Conservation (phyloP, 1,284 basidiomycete species). For the Puccinia hordei region DNA sequence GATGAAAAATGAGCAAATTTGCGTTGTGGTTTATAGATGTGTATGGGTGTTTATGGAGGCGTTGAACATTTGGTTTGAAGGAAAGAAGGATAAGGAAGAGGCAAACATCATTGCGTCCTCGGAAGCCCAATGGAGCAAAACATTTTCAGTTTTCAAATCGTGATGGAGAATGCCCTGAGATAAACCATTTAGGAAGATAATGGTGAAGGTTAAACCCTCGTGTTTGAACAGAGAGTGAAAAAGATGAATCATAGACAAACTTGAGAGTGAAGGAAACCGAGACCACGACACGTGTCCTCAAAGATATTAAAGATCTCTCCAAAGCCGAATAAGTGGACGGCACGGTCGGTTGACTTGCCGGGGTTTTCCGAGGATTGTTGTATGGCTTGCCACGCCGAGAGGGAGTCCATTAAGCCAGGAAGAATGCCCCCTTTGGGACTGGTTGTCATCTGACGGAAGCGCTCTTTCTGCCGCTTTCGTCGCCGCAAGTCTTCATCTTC, state of each 20-base stretch:
- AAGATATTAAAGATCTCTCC: constrained; percentile 57
- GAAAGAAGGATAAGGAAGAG: neutral
- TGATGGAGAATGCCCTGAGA: constrained; percentile 73
- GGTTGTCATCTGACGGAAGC: constrained; percentile 16
- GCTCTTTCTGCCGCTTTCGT: constrained; percentile 13
- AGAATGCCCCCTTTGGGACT: neutral
- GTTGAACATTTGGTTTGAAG: neutral
- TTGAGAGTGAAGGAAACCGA: constrained; percentile 57
- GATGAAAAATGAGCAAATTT: constrained; percentile 32
- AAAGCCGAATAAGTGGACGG: constrained; percentile 56
- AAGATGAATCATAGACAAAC: constrained; percentile 49
- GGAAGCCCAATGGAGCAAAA: constrained; percentile 80
- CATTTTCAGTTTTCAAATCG: constrained; percentile 89
- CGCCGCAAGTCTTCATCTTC: neutral
- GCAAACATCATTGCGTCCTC: constrained; percentile 75
- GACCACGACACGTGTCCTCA: constrained; percentile 56
- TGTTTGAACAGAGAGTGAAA: neutral
- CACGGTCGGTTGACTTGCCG: constrained; percentile 39
- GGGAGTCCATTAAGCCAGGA: neutral
- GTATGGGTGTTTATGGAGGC: too few relatives aligned
- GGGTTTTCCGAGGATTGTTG: neutral
- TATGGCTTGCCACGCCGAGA: neutral
- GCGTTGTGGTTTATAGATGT: constrained; percentile 8
- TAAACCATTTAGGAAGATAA: too few relatives aligned
- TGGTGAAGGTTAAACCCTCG: too few relatives aligned